phyloP scores from a whole-genome alignment of 805 yeast species.

The Clavispora fructus region DNA sequence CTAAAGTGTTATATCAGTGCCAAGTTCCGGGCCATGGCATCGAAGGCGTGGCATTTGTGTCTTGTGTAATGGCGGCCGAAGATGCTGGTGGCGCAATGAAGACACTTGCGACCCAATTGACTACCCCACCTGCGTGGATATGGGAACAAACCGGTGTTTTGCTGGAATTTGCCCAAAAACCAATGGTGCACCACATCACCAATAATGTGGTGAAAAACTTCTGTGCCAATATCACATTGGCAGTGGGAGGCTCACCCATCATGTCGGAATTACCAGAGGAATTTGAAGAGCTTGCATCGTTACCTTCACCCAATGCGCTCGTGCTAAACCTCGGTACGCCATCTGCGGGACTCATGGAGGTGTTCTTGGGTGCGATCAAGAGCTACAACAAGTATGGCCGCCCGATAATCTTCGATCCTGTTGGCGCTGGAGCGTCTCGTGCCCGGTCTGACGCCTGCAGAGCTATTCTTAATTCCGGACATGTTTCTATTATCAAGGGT shows the following conservation, averaged over 20 bases:
- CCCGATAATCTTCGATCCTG: conserved; percentile 83
- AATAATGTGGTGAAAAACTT: conserved; percentile 84
- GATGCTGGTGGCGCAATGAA: conserved; percentile 51
- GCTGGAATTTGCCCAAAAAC: conserved; percentile 23
- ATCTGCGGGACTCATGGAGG: conserved; percentile 35
- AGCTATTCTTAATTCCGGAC: conserved; percentile 50
- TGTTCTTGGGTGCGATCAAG: conserved; percentile 47
- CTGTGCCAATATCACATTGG: conserved; percentile 80
- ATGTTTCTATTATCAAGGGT: conserved; percentile 70
- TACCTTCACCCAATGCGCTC: conserved; percentile 48
- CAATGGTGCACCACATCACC: conserved; percentile 83
- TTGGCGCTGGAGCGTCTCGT: conserved; percentile 82
- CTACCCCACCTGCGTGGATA: conserved; percentile 16
- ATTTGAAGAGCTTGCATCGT: conserved; percentile 55
- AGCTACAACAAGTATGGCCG: conserved; percentile 52
- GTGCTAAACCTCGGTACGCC: conserved; percentile 77
- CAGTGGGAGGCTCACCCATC: conserved; percentile 81
- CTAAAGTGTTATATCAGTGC: conserved; percentile 50
- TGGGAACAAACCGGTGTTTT: neutral
- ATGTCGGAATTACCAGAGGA: conserved; percentile 77
- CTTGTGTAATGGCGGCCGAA: conserved; percentile 67
- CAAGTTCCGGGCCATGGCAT: conserved; percentile 41
- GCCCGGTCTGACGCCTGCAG: conserved; percentile 48
- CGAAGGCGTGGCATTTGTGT: conserved; percentile 88
- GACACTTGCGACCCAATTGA: conserved; percentile 25